Base-by-base conservation (phyloP, 2,329 filamentous ascomycete species). In the Aureobasidium sp. region DNA sequence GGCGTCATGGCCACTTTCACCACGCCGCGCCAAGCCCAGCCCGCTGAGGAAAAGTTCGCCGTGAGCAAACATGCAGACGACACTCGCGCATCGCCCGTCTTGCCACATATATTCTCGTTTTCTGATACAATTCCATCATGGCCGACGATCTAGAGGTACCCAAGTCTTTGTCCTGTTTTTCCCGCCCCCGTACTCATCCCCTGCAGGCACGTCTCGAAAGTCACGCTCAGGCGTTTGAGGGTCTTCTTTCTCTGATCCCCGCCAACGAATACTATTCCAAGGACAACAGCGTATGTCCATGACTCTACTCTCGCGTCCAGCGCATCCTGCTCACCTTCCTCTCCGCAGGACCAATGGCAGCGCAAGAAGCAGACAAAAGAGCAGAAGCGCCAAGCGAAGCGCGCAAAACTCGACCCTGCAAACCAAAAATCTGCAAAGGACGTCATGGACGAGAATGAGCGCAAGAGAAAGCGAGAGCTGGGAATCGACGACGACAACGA, bases 341-440 rank as follows among this genome's bases (percentile, higher is more conserved):
- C 62, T 38, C 21, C 23, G 64, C 69, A 95, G 90, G 88, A 94
- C 69, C 90, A 96, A 86, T 95, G 91, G 90, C 85, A 86, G 73
- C 87, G 87, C 71, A 95, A 94, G 77, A 97, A 97, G 79, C 92
- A 97, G 77, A 93, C 90, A 54, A 96, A 95, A 73, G 88, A 90
- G 73, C 83, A 96, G 74, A 89, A 89, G 62, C 84, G 85, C 64
- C 86, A 88, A 66, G 89, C 90, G 60, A 91, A 91, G 76, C 83
- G 87, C 70, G 90, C 88, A 62, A 97, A 96, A 77, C 82, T 97
- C 42, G 90, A 97, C 69, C 92, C 94, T 27, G 90, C 93, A 66
- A 91, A 90, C 69, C 86, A 87, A 65, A 94, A 95, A 78, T 94
- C 85, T 65, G 93, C 91, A 63, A 93, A 95, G 73, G 92, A 97